These are phyloP conservation scores for Scedosporium boydii DNA, from an alignment of 2,329 filamentous ascomycete species.

Conservation along the genomic window DNA sequence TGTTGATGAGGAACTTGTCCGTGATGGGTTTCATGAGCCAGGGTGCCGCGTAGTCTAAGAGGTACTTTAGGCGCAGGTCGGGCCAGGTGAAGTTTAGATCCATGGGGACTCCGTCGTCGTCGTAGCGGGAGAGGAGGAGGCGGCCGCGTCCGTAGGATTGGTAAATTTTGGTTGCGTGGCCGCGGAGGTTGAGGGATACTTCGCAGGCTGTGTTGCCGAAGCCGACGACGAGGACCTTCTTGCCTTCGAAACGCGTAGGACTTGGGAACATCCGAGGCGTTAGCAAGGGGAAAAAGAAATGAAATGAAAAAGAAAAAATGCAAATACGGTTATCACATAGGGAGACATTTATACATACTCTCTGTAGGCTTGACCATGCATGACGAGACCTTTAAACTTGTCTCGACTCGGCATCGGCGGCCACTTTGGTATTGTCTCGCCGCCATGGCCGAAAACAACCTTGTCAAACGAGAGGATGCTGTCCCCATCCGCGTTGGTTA, in stretches of 20 bases:
- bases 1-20: background rate
- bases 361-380: conserved; percentile 23
- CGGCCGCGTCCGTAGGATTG: conserved; percentile 27
- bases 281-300: no score
- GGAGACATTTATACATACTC: conserved; percentile 10
- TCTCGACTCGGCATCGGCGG: conserved; percentile 22
- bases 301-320: background rate
- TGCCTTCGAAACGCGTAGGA: conserved; percentile 16
- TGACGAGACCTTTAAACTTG: conserved; percentile 22
- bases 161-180: conserved; percentile 23
- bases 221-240: conserved; percentile 29
- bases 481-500: conserved; percentile 15
- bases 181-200: conserved; percentile 14
- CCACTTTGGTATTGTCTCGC: conserved; percentile 21
- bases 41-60: conserved; percentile 13
- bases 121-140: conserved; percentile 21
- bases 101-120: conserved; percentile 17
- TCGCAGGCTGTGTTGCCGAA: conserved; percentile 19
- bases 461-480: conserved; percentile 21
- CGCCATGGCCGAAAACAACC: conserved; percentile 20
- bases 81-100: conserved; percentile 18
- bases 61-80: conserved; percentile 15
- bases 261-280: background rate
- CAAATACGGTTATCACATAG: no score
- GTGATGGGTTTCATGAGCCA: background rate